Percentiles rank a stretch among this genome's conserved stretches.
phyloP scores from a whole-genome alignment of 768 basidiomycete species.

The Termitomyces sp. region DNA sequence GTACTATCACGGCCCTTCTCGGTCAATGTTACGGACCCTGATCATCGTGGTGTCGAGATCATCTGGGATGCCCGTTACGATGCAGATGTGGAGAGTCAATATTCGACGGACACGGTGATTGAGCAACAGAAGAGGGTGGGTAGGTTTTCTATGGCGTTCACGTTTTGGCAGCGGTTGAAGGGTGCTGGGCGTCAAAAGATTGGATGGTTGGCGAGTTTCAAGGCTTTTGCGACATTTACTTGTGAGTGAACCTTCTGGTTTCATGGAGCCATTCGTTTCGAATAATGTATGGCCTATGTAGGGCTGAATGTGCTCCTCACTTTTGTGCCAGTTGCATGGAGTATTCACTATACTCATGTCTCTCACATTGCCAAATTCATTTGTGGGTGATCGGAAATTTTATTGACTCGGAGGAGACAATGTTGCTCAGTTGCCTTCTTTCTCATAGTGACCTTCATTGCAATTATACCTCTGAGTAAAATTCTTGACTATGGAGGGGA shows the following conservation, averaged over 20 bases:
- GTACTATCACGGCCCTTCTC: conserved; percentile 8
- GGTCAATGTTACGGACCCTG: conserved; percentile 5
- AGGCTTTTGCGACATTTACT: conserved; percentile 28
- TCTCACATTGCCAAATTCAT: conserved; percentile 24
- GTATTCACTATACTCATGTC: conserved; percentile 26
- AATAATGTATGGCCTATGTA: conserved; percentile 7
- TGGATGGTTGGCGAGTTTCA: conserved; percentile 29
- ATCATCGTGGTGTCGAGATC: conserved; percentile 6
- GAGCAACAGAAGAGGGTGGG: conserved; percentile 1
- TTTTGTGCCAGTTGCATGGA: conserved; percentile 41
- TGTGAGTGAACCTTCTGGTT: conserved; percentile 23
- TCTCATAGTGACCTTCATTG: conserved; percentile 41
- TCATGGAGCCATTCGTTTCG: background rate
- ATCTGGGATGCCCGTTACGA: conserved; percentile 11
- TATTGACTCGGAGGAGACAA: background rate
- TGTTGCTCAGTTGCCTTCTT: background rate
- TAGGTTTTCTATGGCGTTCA: conserved; percentile 7
- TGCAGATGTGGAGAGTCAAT: conserved; percentile 16
- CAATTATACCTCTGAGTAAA: conserved; percentile 48
- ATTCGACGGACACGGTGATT: conserved; percentile 9
- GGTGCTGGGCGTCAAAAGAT: conserved; percentile 19
- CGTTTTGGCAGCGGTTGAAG: conserved; percentile 23
- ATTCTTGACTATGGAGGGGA: conserved; percentile 50
- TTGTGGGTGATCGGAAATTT: background rate
- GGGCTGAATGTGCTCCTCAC: conserved; percentile 39